Percentiles rank a stretch among this genome's conserved stretches.
These are phyloP conservation scores for Silene vulgaris DNA, from an alignment of 179 eudicot genomes.

Conservation along the genomic window DNA sequence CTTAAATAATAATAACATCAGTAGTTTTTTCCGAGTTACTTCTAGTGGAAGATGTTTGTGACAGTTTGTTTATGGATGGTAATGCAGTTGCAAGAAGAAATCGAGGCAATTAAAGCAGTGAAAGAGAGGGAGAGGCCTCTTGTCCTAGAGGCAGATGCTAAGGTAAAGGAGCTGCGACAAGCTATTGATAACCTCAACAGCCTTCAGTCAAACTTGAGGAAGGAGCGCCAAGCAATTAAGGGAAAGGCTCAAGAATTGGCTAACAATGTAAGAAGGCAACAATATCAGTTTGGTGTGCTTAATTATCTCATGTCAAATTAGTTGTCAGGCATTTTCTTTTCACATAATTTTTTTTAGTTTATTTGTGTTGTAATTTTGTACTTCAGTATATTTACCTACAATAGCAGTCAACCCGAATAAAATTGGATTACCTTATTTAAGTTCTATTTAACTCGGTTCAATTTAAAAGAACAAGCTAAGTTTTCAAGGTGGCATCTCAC, in stretches of 20 bases:
- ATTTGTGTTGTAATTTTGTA: neutral
- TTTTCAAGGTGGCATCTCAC: neutral
- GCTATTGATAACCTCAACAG: conserved; percentile 57
- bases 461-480: neutral
- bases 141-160: conserved; percentile 57
- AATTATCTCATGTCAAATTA: conserved; percentile 13
- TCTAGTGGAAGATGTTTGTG: neutral
- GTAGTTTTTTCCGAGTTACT: neutral
- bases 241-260: conserved; percentile 64
- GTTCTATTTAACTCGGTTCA: neutral
- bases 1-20: neutral
- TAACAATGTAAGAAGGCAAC: conserved; percentile 49
- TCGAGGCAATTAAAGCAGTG: conserved; percentile 43
- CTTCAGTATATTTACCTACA: neutral
- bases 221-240: conserved; percentile 52
- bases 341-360: neutral
- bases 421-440: neutral
- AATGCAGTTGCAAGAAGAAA: conserved; percentile 58
- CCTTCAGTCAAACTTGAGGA: conserved; percentile 58
- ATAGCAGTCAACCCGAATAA: neutral
- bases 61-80: conserved; percentile 17
- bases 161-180: conserved; percentile 62
- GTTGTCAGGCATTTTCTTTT: neutral
- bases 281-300: neutral
- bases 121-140: conserved; percentile 64